A percentile compares a stretch with the other conserved stretches of the same genome.
Conservation (phyloP, 73 alveolate species). For the Urostyla sp. region DNA sequence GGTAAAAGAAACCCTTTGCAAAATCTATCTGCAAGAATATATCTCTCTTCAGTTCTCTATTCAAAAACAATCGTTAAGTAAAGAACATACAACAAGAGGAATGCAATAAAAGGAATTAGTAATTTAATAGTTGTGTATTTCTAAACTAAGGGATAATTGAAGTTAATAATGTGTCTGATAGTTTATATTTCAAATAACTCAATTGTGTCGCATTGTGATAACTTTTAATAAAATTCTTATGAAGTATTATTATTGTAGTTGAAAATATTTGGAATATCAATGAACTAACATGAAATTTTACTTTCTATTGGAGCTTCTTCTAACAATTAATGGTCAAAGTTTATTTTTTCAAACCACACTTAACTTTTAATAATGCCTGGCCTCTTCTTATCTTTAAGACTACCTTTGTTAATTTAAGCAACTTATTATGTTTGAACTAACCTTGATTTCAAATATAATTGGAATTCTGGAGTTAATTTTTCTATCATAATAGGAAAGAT, state of each 20-base stretch:
- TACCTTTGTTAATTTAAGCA: background rate
- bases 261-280: background rate
- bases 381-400: background rate
- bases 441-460: background rate
- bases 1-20: background rate
- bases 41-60: background rate
- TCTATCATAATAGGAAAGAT: background rate
- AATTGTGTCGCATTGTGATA: background rate
- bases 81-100: background rate
- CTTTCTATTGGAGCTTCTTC: background rate
- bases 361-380: background rate
- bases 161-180: background rate
- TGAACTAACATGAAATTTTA: background rate
- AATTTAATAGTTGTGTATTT: background rate
- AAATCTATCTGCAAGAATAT: background rate
- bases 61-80: background rate
- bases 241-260: background rate
- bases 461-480: background rate
- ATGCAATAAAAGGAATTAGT: background rate
- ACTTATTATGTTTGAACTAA: background rate
- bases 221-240: background rate
- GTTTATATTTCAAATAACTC: background rate
- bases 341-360: too few species aligned
- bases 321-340: background rate
- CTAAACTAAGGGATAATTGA: constrained; percentile 6